phyloP scores from a whole-genome alignment of 2,329 filamentous ascomycete genomes.

The Trichophyton benhamiae region DNA sequence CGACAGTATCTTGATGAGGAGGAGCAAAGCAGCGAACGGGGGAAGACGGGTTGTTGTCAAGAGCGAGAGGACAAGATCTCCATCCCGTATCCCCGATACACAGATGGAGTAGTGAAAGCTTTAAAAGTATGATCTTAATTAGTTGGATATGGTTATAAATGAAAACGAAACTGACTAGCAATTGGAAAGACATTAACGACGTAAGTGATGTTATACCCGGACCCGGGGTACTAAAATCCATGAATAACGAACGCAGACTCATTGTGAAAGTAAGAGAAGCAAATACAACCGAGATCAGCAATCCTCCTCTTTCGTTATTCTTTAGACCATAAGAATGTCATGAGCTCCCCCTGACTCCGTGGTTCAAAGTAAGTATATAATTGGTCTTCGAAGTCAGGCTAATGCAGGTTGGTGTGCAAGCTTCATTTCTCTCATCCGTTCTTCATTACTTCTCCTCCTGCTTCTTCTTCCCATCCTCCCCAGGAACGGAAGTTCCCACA shows the following conservation, averaged over 20 bases:
- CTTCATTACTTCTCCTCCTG: too few species aligned
- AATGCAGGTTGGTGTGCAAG: background rate
- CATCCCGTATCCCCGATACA: background rate
- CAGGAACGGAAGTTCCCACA: background rate
- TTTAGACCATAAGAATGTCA: background rate
- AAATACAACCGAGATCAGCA: background rate
- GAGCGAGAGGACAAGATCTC: background rate
- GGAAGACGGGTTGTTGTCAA: slow-evolving; percentile 10
- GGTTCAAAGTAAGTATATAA: background rate
- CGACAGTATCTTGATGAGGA: slow-evolving; percentile 6
- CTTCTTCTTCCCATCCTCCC: background rate
- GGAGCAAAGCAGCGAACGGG: slow-evolving; percentile 11
- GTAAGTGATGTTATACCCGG: background rate
- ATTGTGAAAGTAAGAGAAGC: background rate
- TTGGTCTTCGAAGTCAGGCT: background rate
- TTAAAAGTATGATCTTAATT: too few species aligned
- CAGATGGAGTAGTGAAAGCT: background rate
- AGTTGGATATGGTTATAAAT: background rate
- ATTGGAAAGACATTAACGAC: background rate
- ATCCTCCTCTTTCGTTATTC: background rate
- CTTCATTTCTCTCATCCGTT: background rate
- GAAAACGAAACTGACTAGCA: background rate
- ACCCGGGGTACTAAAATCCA: background rate
- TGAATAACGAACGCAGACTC: background rate
- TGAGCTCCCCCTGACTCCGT: background rate